These are phyloP conservation scores for Sclerotinia minor DNA, from an alignment of 2,329 filamentous ascomycete species.

Conservation along the genomic window DNA sequence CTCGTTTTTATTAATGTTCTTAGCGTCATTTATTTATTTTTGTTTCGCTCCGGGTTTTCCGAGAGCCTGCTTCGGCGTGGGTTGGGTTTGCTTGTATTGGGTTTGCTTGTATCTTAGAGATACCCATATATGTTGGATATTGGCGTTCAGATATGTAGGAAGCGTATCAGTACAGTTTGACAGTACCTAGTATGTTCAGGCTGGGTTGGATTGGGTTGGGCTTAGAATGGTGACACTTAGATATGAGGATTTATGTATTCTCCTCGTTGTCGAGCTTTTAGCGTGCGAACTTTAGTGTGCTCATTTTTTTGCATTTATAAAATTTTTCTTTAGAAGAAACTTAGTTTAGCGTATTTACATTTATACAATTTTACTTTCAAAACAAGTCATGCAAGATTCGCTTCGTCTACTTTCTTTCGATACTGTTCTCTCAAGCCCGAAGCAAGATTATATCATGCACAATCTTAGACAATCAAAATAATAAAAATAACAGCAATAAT, in stretches of 20 bases:
- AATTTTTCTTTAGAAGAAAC: background rate
- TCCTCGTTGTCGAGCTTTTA: background rate
- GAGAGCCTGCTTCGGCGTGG: background rate
- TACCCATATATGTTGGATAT: conserved; percentile 2
- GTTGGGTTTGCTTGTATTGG: background rate
- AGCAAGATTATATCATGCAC: background rate
- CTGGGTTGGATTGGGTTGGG: background rate
- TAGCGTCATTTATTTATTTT: background rate
- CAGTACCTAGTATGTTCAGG: background rate
- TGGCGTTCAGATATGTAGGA: conserved; percentile 19
- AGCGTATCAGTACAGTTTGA: background rate
- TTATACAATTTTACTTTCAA: too few species aligned
- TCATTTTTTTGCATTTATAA: background rate
- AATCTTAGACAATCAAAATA: background rate
- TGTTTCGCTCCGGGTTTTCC: background rate
- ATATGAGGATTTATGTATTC: background rate
- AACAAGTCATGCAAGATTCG: background rate
- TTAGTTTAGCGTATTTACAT: background rate
- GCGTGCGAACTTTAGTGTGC: background rate
- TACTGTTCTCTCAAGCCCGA: background rate
- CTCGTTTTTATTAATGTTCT: background rate
- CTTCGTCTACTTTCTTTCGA: background rate
- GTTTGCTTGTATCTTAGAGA: background rate
- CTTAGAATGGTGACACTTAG: background rate
- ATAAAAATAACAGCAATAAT: background rate